Evolutionary conservation across 768 basidiomycete species (phyloP).

Genomic region (Pisolithus orientalis): DNA sequence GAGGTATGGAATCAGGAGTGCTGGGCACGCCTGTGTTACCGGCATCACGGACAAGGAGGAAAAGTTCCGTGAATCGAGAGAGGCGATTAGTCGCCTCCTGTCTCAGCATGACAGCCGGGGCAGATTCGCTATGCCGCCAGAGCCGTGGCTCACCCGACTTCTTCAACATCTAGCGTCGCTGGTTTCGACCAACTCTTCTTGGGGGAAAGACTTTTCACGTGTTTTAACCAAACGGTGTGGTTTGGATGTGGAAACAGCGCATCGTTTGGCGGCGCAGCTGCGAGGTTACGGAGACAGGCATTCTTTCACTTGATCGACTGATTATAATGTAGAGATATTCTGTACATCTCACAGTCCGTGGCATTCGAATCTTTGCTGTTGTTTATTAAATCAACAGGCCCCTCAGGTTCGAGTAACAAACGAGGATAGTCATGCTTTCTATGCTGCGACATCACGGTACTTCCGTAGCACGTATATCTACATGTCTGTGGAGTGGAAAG

Average conservation of each 20-base stretch:
- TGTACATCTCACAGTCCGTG: too few relatives aligned
- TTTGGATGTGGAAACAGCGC: constrained; percentile 23
- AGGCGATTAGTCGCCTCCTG: constrained; percentile 15
- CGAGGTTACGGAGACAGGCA: neutral
- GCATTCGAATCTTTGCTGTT: too few relatives aligned
- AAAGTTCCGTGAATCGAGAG: constrained; percentile 31
- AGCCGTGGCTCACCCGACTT: constrained; percentile 20
- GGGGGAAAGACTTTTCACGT: constrained; percentile 19
- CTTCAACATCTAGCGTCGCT: constrained; percentile 16
- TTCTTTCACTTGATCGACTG: neutral
- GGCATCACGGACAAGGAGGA: constrained; percentile 25
- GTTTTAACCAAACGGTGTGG: constrained; percentile 22
- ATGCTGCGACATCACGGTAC: too few relatives aligned
- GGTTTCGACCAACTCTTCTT: constrained; percentile 16
- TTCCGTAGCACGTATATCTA: too few relatives aligned
- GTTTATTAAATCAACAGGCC: too few relatives aligned
- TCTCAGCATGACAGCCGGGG: constrained; percentile 7
- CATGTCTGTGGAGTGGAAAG: too few relatives aligned
- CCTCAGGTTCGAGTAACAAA: too few relatives aligned
- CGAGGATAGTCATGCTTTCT: too few relatives aligned
- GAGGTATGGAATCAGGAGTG: constrained; percentile 20
- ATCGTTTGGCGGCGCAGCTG: constrained; percentile 12
- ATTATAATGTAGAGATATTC: too few relatives aligned
- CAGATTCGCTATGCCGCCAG: constrained; percentile 20
- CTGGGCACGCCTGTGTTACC: constrained; percentile 38